Conservation (phyloP, 2,329 filamentous ascomycete species). For the Claviceps purpurea region DNA sequence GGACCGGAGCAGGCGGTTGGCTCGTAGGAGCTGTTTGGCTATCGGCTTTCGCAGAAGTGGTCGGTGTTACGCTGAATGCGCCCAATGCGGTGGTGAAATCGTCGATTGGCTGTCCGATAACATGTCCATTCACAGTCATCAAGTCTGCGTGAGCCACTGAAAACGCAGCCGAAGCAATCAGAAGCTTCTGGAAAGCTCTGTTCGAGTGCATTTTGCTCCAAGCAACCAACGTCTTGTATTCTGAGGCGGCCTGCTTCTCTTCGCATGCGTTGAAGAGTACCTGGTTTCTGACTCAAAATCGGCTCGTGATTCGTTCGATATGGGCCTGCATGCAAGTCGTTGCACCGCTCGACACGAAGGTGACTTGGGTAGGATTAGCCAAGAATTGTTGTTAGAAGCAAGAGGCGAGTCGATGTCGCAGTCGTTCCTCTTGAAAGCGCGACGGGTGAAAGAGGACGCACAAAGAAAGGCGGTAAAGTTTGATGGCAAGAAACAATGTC, state of each 20-base stretch:
- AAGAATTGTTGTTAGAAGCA: not conserved
- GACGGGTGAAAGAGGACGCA: not conserved
- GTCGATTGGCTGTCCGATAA: slow-evolving; percentile 11
- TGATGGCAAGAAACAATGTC: not conserved
- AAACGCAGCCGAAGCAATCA: slow-evolving; percentile 34
- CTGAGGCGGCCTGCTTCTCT: not conserved
- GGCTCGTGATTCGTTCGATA: not conserved
- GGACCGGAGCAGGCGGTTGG: not conserved
- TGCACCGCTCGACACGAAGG: not conserved
- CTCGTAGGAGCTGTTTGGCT: not conserved
- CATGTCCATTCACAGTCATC: slow-evolving; percentile 12
- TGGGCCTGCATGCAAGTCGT: not conserved
- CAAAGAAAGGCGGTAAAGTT: not conserved
- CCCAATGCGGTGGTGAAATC: slow-evolving; percentile 2
- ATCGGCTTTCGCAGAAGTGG: not conserved
- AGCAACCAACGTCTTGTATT: not conserved
- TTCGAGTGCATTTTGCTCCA: slow-evolving; percentile 30
- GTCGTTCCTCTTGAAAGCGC: not conserved
- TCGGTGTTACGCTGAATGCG: not conserved
- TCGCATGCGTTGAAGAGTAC: not conserved
- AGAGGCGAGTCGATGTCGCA: not conserved
- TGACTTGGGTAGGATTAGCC: not conserved
- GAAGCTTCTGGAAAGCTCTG: slow-evolving; percentile 31
- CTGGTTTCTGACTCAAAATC: not conserved
- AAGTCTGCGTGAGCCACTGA: slow-evolving; percentile 31